phyloP scores from a whole-genome alignment of 257 asterid species.

The Plantago ovata region DNA sequence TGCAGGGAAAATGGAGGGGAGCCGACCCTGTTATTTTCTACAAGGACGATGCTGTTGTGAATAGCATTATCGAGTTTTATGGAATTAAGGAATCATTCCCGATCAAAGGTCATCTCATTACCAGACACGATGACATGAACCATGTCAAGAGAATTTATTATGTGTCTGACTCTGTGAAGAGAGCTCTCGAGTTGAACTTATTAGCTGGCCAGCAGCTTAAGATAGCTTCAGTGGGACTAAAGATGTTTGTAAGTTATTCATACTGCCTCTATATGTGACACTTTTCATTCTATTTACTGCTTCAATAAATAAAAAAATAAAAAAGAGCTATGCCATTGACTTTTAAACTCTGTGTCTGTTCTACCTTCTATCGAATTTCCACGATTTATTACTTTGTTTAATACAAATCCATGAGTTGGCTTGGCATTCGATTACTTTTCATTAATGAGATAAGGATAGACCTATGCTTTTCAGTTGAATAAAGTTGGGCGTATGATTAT shows the following conservation, averaged over 20 bases:
- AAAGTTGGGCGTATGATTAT: no score
- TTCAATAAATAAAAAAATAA: neutral
- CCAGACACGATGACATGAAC: slow-evolving; percentile 66
- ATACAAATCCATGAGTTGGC: neutral
- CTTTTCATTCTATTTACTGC: slow-evolving; percentile 3
- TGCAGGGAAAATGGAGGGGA: slow-evolving; percentile 91
- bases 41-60: slow-evolving; percentile 53
- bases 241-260: slow-evolving; percentile 85
- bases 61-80: slow-evolving; percentile 66
- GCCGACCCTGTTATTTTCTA: slow-evolving; percentile 92
- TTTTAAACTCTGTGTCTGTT: no score
- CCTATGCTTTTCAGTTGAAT: no score
- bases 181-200: slow-evolving; percentile 75
- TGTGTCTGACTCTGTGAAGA: slow-evolving; percentile 74
- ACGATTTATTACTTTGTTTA: neutral
- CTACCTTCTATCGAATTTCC: no score
- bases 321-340: neutral
- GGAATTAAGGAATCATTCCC: slow-evolving; percentile 87
- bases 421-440: neutral
- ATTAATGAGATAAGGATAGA: no score
- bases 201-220: slow-evolving; percentile 82
- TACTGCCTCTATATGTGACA: slow-evolving; percentile 11
- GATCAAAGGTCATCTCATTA: slow-evolving; percentile 74
- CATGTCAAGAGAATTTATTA: slow-evolving; percentile 88
- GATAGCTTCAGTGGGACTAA: slow-evolving; percentile 93